A percentile compares a stretch with the other conserved stretches of the same genome.
phyloP scores from a whole-genome alignment of 2,329 filamentous ascomycete species.

The Fusarium sp. region DNA sequence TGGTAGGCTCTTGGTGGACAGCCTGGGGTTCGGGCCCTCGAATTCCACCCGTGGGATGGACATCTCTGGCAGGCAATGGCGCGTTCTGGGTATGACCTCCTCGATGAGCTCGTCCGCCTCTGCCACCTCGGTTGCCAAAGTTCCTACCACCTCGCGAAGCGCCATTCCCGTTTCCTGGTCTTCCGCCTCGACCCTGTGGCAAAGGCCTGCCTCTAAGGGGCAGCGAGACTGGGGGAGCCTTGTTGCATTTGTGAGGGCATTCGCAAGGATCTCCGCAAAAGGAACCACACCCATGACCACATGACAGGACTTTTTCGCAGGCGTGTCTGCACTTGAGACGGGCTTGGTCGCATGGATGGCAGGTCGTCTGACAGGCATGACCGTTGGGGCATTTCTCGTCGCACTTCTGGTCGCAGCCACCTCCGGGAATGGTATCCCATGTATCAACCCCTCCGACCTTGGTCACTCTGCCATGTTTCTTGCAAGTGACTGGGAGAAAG shows the following conservation, averaged over 20 bases:
- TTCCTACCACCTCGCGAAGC: neutral
- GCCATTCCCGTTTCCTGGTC: neutral
- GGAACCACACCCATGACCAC: conserved; percentile 34
- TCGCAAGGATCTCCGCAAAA: conserved; percentile 30
- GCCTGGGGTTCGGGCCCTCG: neutral
- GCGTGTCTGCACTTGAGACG: conserved; percentile 46
- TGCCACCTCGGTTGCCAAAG: neutral
- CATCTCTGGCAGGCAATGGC: neutral
- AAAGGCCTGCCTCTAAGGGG: neutral
- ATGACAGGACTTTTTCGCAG: conserved; percentile 30
- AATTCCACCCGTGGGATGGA: neutral
- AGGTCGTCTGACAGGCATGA: conserved; percentile 33
- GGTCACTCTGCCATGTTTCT: conserved; percentile 65
- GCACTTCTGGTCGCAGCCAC: conserved; percentile 32
- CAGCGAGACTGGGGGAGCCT: neutral
- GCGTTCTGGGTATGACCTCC: neutral
- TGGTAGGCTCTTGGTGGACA: conserved; percentile 61
- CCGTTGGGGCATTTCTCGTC: conserved; percentile 33
- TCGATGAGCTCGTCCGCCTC: neutral
- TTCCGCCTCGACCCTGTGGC: neutral
- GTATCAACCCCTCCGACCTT: conserved; percentile 64
- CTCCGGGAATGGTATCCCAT: conserved; percentile 55
- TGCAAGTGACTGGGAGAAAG: conserved; percentile 72
- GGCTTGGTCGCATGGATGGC: conserved; percentile 29
- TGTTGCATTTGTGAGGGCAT: conserved; percentile 26